Percentiles rank a stretch among this genome's conserved stretches.
Evolutionary conservation across 2,329 filamentous ascomycete genomes (phyloP).

Genomic region (Sphaerostilbella broomeana): DNA sequence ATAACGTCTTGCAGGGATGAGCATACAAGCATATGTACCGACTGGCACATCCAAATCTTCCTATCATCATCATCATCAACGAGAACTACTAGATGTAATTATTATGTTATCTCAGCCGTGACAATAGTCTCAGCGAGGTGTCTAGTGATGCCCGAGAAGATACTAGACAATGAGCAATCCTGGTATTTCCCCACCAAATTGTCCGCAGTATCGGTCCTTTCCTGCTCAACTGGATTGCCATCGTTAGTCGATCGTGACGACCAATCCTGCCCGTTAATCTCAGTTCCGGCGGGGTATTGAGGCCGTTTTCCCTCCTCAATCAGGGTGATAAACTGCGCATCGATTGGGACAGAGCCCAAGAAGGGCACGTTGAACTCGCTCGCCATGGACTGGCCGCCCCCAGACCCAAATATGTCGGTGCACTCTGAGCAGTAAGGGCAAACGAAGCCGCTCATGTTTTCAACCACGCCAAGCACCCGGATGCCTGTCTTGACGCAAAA

Average conservation of each 20-base stretch:
- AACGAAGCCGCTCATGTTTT: slow-evolving; percentile 96
- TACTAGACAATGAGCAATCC: slow-evolving; percentile 60
- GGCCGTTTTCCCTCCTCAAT: slow-evolving; percentile 68
- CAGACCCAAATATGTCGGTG: slow-evolving; percentile 88
- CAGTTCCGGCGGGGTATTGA: slow-evolving; percentile 62
- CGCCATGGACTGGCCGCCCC: slow-evolving; percentile 85
- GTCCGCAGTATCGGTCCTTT: slow-evolving; percentile 18
- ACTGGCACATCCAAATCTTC: no score
- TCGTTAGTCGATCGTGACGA: slow-evolving; percentile 19
- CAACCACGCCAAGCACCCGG: slow-evolving; percentile 77
- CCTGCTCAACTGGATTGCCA: slow-evolving; percentile 14
- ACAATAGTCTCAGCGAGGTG: slow-evolving; percentile 6
- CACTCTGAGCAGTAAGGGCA: slow-evolving; percentile 76
- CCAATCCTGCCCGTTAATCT: slow-evolving; percentile 51
- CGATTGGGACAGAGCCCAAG: slow-evolving; percentile 81
- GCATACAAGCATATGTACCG: no score
- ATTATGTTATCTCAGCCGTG: slow-evolving; percentile 8
- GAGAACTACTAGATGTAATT: no score
- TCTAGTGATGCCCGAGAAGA: slow-evolving; percentile 60
- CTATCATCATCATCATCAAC: no score
- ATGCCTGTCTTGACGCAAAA: slow-evolving; percentile 83
- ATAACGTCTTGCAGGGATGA: no score
- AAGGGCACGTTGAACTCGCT: slow-evolving; percentile 78
- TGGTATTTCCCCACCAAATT: slow-evolving; percentile 65
- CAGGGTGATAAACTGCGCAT: slow-evolving; percentile 82